phyloP scores from a whole-genome alignment of 768 basidiomycete genomes.

The Mycena haematopus region DNA sequence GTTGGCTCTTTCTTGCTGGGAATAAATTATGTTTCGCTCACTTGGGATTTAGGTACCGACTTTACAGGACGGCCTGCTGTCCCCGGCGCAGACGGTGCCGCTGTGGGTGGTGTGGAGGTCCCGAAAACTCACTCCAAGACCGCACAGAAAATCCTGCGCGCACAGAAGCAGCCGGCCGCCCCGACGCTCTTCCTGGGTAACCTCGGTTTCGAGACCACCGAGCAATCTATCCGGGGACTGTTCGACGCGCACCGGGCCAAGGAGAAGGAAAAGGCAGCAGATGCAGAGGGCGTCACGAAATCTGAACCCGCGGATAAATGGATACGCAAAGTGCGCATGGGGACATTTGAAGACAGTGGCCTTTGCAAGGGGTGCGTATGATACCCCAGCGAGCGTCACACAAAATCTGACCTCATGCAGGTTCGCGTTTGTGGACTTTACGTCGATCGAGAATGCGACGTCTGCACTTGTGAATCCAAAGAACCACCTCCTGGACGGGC shows the following conservation, averaged over 20 bases:
- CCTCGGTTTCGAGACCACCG: constrained; percentile 89
- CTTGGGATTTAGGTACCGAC: constrained; percentile 62
- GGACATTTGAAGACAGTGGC: constrained; percentile 96
- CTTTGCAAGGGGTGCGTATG: constrained; percentile 88
- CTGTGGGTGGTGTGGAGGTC: constrained; percentile 40
- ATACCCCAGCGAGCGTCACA: background rate
- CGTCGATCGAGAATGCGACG: constrained; percentile 78
- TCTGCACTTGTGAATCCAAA: constrained; percentile 80
- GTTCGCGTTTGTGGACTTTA: constrained; percentile 95
- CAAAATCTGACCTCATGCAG: constrained; percentile 47
- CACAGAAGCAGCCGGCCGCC: constrained; percentile 83
- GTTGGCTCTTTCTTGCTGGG: constrained; percentile 45
- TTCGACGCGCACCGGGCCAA: constrained; percentile 68
- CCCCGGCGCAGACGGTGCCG: constrained; percentile 43
- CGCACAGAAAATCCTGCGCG: constrained; percentile 76
- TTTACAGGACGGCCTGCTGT: constrained; percentile 72
- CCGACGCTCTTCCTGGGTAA: constrained; percentile 94
- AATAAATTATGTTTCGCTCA: constrained; percentile 6
- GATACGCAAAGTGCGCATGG: constrained; percentile 88
- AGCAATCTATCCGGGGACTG: constrained; percentile 72
- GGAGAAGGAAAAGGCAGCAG: constrained; percentile 40
- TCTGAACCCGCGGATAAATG: constrained; percentile 48
- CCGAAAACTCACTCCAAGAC: constrained; percentile 62
- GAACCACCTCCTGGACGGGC: constrained; percentile 85
- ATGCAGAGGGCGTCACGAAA: constrained; percentile 39